These are phyloP conservation scores for Tetradesmus obliquus DNA, from an alignment of 139 green algal genomes.

Conservation along the genomic window DNA sequence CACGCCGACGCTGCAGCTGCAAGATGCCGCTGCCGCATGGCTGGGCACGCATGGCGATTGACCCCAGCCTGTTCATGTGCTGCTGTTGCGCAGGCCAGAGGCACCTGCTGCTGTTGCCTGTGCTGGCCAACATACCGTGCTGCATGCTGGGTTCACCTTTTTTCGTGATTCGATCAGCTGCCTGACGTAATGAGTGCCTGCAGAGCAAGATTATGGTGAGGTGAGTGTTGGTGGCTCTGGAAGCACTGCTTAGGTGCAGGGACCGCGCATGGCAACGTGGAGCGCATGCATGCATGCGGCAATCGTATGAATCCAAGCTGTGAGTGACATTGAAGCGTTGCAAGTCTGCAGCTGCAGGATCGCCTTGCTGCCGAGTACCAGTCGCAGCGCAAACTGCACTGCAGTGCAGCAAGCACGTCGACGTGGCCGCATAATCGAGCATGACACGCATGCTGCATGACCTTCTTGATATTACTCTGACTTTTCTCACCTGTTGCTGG, in stretches of 20 bases:
- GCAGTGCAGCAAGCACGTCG: neutral
- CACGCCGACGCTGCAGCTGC: neutral
- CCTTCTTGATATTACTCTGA: too few relatives aligned
- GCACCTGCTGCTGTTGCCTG: neutral
- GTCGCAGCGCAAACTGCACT: neutral
- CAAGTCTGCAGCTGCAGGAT: neutral
- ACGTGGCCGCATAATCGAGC: neutral
- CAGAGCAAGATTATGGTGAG: neutral
- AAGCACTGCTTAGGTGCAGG: neutral
- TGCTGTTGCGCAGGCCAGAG: neutral
- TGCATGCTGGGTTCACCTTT: neutral
- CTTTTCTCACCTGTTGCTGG: neutral
- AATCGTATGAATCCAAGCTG: neutral
- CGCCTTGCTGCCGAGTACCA: neutral
- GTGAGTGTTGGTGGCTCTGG: neutral
- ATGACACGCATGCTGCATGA: too few relatives aligned
- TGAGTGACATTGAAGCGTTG: neutral
- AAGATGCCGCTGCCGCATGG: neutral
- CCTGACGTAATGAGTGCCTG: neutral
- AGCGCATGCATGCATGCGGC: neutral
- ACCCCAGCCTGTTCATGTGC: neutral
- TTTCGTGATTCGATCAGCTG: neutral
- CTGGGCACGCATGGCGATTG: neutral
- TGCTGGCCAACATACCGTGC: neutral
- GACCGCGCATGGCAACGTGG: too few relatives aligned